Conservation (phyloP, 2,329 filamentous ascomycete species). For the Epichloe gansuensis region DNA sequence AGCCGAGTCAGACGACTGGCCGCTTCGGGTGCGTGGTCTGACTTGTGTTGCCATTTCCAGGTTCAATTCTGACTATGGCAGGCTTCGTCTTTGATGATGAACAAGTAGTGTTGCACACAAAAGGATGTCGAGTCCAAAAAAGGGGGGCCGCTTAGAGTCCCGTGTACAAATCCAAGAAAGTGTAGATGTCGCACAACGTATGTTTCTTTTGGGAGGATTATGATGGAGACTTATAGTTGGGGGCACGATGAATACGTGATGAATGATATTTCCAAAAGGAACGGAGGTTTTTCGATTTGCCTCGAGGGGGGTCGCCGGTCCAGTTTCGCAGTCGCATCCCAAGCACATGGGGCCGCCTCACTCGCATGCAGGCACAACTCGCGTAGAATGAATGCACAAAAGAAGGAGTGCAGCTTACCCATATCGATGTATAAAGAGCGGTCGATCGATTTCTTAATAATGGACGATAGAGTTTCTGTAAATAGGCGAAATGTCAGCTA, state of each 20-base stretch:
- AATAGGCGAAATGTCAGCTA: background rate
- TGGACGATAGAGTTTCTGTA: slow-evolving; percentile 12
- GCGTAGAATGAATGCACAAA: background rate
- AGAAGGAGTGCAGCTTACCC: slow-evolving; percentile 27
- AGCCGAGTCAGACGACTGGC: slow-evolving; percentile 21
- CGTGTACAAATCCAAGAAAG: slow-evolving; percentile 28
- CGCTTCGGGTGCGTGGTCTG: slow-evolving; percentile 33
- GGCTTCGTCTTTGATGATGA: background rate
- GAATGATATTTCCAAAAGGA: slow-evolving; percentile 1
- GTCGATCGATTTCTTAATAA: slow-evolving; percentile 17
- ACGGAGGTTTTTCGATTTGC: slow-evolving; percentile 2
- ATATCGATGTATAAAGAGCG: slow-evolving; percentile 28
- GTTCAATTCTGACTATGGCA: slow-evolving; percentile 19
- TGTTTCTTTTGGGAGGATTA: slow-evolving; percentile 20
- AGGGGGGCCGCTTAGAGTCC: slow-evolving; percentile 5
- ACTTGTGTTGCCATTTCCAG: slow-evolving; percentile 30
- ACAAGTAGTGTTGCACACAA: slow-evolving; percentile 11
- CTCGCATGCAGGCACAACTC: slow-evolving; percentile 7
- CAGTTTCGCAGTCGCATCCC: slow-evolving; percentile 11
- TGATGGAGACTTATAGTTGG: background rate
- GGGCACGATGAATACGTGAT: slow-evolving; percentile 7
- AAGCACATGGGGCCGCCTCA: slow-evolving; percentile 9
- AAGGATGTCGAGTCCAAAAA: slow-evolving; percentile 21
- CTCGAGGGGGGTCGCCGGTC: slow-evolving; percentile 6
- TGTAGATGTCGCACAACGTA: slow-evolving; percentile 31